Conservation (phyloP, 2,329 filamentous ascomycete genomes). For the Lecanicillium sp. region DNA sequence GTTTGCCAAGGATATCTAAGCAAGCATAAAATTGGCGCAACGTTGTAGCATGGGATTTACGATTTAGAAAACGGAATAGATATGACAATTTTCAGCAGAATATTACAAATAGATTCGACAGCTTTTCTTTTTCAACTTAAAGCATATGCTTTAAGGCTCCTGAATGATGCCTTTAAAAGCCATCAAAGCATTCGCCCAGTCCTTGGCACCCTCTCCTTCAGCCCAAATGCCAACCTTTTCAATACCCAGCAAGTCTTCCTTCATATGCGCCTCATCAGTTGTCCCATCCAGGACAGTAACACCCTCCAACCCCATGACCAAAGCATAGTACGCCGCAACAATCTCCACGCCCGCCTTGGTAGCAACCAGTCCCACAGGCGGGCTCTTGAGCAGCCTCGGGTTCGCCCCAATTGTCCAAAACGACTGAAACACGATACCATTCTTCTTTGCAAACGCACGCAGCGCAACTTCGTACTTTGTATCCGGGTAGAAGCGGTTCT, state of each 20-base stretch:
- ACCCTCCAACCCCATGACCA: constrained; percentile 38
- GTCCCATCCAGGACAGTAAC: constrained; percentile 39
- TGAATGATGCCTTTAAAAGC: constrained; percentile 35
- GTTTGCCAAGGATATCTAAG: constrained; percentile 46
- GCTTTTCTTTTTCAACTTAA: too few relatives aligned
- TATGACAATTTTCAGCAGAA: not conserved
- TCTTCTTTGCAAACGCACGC: constrained; percentile 39
- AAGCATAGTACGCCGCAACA: constrained; percentile 36
- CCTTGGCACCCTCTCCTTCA: constrained; percentile 29
- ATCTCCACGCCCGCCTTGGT: constrained; percentile 22
- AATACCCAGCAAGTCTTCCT: constrained; percentile 36
- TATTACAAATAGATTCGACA: not conserved
- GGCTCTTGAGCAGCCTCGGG: constrained; percentile 24
- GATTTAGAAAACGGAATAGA: not conserved
- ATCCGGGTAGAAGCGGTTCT: constrained; percentile 62
- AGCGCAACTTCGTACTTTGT: constrained; percentile 53
- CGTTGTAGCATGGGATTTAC: too few relatives aligned
- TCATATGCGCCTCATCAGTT: constrained; percentile 37
- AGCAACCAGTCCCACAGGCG: constrained; percentile 44
- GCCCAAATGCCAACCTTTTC: constrained; percentile 33
- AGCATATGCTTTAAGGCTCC: constrained; percentile 12
- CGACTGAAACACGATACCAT: constrained; percentile 38
- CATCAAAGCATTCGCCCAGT: constrained; percentile 40
- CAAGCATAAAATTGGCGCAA: constrained; percentile 3
- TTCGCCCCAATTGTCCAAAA: constrained; percentile 49